phyloP scores from a whole-genome alignment of 192 early-diverging fungal species.

The Globomyces pollinis-pini region DNA sequence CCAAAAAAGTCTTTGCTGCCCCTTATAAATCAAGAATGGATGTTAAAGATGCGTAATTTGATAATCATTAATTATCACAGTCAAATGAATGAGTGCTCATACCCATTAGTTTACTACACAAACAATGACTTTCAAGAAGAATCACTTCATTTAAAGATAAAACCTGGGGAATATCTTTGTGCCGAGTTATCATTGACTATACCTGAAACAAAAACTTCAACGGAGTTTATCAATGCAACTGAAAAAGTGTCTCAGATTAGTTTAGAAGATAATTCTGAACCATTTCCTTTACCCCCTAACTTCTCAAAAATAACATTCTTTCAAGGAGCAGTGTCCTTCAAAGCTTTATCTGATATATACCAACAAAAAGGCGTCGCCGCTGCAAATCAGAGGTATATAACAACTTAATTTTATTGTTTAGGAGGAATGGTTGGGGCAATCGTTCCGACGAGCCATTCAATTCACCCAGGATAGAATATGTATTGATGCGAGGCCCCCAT shows the following conservation, averaged over 20 bases:
- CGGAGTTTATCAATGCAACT: slow-evolving; percentile 28
- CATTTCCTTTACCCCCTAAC: slow-evolving; percentile 51
- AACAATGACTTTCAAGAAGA: slow-evolving; percentile 87
- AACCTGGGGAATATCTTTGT: slow-evolving; percentile 80
- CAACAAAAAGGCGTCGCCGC: slow-evolving; percentile 57
- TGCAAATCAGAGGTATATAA: slow-evolving; percentile 27
- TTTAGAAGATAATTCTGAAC: slow-evolving; percentile 29
- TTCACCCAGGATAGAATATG: slow-evolving; percentile 72
- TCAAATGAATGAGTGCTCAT: slow-evolving; percentile 83
- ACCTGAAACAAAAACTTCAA: slow-evolving; percentile 40
- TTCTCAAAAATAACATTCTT: slow-evolving; percentile 68
- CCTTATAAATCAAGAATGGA: slow-evolving; percentile 90
- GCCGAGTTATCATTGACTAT: slow-evolving; percentile 78
- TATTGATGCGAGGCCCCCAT: slow-evolving; percentile 90
- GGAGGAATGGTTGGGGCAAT: slow-evolving; percentile 8
- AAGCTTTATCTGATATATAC: slow-evolving; percentile 76
- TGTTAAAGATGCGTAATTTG: slow-evolving; percentile 73
- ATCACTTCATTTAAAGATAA: slow-evolving; percentile 80
- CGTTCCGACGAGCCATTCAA: not conserved
- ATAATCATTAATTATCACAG: too few species aligned
- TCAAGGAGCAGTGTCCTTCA: slow-evolving; percentile 85
- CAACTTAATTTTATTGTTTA: too few species aligned
- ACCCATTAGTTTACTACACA: slow-evolving; percentile 86
- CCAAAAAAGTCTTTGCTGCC: slow-evolving; percentile 74
- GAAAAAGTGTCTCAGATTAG: slow-evolving; percentile 21